phyloP scores from a whole-genome alignment of 768 basidiomycete genomes.

The button mushroom (Agaricus bisporus) region DNA sequence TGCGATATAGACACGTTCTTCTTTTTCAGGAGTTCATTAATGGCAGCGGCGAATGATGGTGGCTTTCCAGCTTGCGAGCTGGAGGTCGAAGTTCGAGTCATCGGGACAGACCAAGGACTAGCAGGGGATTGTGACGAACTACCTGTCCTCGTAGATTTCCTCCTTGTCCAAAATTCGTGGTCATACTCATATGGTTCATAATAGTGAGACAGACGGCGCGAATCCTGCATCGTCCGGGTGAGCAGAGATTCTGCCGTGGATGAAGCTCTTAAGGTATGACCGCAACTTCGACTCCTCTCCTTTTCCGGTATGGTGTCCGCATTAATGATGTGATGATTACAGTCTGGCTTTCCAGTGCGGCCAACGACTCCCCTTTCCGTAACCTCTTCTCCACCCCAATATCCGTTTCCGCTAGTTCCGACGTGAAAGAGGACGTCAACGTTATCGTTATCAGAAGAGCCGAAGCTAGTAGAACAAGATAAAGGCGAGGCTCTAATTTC shows the following conservation, averaged over 20 bases:
- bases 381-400: conserved; percentile 2
- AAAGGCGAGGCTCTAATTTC: conserved; percentile 5
- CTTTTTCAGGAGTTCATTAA: conserved; percentile 8
- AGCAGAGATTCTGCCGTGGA: neutral
- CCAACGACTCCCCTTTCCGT: neutral
- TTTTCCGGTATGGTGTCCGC: neutral
- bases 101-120: neutral
- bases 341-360: neutral
- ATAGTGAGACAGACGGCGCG: neutral
- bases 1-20: neutral
- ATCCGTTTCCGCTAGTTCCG: neutral
- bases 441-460: conserved; percentile 11
- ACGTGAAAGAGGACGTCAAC: conserved; percentile 6
- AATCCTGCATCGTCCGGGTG: neutral
- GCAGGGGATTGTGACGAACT: conserved; percentile 13
- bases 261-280: neutral
- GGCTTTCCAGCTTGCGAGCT: conserved; percentile 5
- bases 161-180: conserved; percentile 6
- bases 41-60: conserved; percentile 1
- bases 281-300: conserved; percentile 10
- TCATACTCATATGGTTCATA: conserved; percentile 5
- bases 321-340: neutral
- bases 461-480: conserved; percentile 8
- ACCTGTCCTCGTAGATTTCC: conserved; percentile 11
- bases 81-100: neutral